Percentiles rank a stretch among this genome's conserved stretches.
Evolutionary conservation across 2,329 filamentous ascomycete species (phyloP).

Genomic region (Cercospora sp.): DNA sequence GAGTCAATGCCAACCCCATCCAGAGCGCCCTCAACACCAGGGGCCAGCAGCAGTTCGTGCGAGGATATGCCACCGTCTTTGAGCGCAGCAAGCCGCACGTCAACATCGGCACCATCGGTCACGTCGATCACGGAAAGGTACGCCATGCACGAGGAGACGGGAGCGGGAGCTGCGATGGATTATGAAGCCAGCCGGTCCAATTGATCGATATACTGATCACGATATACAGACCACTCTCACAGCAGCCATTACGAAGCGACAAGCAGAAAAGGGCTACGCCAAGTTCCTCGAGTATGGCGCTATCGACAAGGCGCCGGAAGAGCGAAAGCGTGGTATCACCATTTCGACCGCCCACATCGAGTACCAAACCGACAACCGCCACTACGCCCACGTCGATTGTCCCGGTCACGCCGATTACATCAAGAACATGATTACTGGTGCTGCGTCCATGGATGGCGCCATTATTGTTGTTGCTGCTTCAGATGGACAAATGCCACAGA

Average conservation of each 20-base stretch:
- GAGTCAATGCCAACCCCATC: constrained; percentile 68
- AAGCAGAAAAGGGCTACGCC: constrained; percentile 90
- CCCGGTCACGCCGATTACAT: constrained; percentile 99
- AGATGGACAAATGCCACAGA: constrained; percentile 99
- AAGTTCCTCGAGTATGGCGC: constrained; percentile 95
- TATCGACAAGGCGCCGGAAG: constrained; percentile 98
- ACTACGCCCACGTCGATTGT: constrained; percentile 99
- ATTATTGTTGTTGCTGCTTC: constrained; percentile 98
- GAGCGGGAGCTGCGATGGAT: background rate
- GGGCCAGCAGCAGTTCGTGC: constrained; percentile 59
- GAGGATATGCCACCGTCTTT: constrained; percentile 65
- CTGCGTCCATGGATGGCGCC: constrained; percentile 98
- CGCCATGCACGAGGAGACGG: constrained; percentile 17
- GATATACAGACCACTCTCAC: constrained; percentile 82
- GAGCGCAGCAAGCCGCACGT: constrained; percentile 95
- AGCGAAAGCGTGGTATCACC: constrained; percentile 99
- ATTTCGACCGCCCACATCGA: constrained; percentile 98
- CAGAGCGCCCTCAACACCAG: constrained; percentile 66
- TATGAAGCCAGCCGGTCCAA: background rate
- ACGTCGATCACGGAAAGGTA: constrained; percentile 99
- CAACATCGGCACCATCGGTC: constrained; percentile 98
- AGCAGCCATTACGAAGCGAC: constrained; percentile 97
- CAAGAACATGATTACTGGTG: constrained; percentile 99
- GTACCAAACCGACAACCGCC: constrained; percentile 88
- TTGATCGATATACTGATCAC: constrained; percentile 13